A percentile compares a stretch with the other conserved stretches of the same genome.
Conservation (phyloP, 1,139 yeast species). For the Tardiomyces depauwii region DNA sequence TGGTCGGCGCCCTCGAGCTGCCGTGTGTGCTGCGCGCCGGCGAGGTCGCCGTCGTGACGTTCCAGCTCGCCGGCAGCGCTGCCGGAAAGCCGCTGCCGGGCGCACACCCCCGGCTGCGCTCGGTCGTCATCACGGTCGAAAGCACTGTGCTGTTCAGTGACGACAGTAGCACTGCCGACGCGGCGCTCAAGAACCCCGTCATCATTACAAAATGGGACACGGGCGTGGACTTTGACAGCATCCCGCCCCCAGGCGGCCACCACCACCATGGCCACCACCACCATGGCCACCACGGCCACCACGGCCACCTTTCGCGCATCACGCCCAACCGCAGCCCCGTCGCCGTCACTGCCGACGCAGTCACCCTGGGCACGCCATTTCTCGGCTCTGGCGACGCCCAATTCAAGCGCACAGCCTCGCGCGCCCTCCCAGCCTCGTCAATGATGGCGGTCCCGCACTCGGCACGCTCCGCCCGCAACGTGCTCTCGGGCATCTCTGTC, state of each 20-base stretch:
- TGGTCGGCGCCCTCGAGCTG: slow-evolving; percentile 17
- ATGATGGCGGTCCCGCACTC: neutral
- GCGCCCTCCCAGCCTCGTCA: neutral
- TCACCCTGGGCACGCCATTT: neutral
- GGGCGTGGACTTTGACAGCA: slow-evolving; percentile 30
- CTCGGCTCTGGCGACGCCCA: slow-evolving; percentile 2
- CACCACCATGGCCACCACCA: too few relatives aligned
- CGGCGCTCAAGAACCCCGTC: slow-evolving; percentile 14
- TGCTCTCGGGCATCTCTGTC: slow-evolving; percentile 34
- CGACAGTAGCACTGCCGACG: neutral
- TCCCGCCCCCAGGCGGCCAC: too few relatives aligned
- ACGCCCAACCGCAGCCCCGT: too few relatives aligned
- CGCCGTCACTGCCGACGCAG: slow-evolving; percentile 5
- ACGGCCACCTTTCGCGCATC: too few relatives aligned
- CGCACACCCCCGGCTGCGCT: neutral
- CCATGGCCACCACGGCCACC: too few relatives aligned
- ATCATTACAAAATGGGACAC: slow-evolving; percentile 56
- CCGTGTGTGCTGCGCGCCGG: slow-evolving; percentile 34
- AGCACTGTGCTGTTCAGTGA: slow-evolving; percentile 18
- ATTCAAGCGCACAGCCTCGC: slow-evolving; percentile 3
- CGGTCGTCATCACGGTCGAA: slow-evolving; percentile 16
- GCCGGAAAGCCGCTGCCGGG: neutral
- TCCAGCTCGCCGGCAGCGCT: slow-evolving; percentile 1
- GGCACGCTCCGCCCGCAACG: neutral
- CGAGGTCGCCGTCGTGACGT: slow-evolving; percentile 31